Percentiles rank a stretch among this genome's conserved stretches.
These are phyloP conservation scores for Cercophora sp. DNA, from an alignment of 495 filamentous ascomycete species.

Conservation along the genomic window DNA sequence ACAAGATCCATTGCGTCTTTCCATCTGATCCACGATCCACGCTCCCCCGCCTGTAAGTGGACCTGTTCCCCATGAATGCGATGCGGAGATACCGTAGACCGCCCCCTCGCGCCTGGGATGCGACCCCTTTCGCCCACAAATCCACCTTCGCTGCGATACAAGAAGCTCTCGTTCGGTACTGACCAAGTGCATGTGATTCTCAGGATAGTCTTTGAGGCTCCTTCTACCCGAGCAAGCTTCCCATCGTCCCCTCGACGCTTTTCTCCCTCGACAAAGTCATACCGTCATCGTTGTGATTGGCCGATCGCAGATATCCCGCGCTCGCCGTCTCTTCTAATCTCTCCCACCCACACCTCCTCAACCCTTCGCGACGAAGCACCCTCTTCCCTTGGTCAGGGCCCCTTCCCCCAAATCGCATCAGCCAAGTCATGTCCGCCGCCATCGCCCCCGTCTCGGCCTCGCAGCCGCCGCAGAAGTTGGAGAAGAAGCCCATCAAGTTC, in stretches of 20 bases:
- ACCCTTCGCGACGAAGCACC: constrained; percentile 69
- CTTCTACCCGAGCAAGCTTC: background rate
- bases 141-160: background rate
- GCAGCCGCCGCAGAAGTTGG: constrained; percentile 51
- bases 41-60: constrained; percentile 2
- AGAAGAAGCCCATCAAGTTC: constrained; percentile 99
- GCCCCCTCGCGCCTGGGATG: background rate
- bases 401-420: constrained; percentile 48
- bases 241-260: background rate
- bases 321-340: too few relatives aligned
- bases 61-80: background rate
- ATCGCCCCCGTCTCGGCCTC: constrained; percentile 53
- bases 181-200: background rate
- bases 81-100: background rate
- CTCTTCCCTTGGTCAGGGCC: constrained; percentile 90
- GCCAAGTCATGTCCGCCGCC: constrained; percentile 54
- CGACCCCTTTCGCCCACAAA: background rate
- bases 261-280: background rate
- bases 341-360: constrained; percentile 16
- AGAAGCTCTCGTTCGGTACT: background rate
- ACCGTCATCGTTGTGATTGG: too few relatives aligned
- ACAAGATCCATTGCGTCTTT: background rate
- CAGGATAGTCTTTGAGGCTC: background rate
- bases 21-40: too few relatives aligned
- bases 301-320: too few relatives aligned